Conservation (phyloP, 805 yeast species). For the Ogataea ganodermae region DNA sequence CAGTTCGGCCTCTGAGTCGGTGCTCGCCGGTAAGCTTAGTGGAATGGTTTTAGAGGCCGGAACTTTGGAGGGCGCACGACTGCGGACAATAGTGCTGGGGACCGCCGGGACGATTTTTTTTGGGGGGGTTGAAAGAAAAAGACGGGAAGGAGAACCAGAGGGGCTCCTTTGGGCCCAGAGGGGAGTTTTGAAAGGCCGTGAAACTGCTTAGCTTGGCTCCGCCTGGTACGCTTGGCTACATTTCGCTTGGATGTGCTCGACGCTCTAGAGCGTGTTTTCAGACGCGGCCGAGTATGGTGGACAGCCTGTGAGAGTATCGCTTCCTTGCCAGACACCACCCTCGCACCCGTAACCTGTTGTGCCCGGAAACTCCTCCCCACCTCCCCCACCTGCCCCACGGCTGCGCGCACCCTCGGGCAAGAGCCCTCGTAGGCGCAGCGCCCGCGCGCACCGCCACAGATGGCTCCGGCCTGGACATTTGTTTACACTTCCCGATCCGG, state of each 20-base stretch:
- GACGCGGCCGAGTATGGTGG: no score
- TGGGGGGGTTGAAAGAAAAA: no score
- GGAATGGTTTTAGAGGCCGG: background rate
- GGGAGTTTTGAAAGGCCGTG: no score
- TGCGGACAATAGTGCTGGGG: no score
- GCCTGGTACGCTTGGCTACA: background rate
- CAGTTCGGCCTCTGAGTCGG: background rate
- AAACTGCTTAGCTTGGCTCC: no score
- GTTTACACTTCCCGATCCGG: slow-evolving; percentile 9
- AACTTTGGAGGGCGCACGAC: background rate
- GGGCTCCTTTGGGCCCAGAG: no score
- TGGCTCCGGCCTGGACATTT: no score
- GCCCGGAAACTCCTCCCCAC: no score
- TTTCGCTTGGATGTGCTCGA: background rate
- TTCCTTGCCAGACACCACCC: background rate
- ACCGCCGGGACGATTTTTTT: no score
- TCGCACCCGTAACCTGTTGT: background rate
- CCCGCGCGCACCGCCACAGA: background rate
- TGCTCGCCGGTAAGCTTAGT: background rate
- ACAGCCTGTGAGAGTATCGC: no score
- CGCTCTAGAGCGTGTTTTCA: background rate
- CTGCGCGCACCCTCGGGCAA: no score
- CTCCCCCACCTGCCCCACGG: background rate
- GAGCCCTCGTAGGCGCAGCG: no score
- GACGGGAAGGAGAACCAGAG: background rate